A percentile compares a stretch with the other conserved stretches of the same genome.
Evolutionary conservation across 495 filamentous ascomycete genomes (phyloP).

Genomic region (Aspergillus bridgeri): DNA sequence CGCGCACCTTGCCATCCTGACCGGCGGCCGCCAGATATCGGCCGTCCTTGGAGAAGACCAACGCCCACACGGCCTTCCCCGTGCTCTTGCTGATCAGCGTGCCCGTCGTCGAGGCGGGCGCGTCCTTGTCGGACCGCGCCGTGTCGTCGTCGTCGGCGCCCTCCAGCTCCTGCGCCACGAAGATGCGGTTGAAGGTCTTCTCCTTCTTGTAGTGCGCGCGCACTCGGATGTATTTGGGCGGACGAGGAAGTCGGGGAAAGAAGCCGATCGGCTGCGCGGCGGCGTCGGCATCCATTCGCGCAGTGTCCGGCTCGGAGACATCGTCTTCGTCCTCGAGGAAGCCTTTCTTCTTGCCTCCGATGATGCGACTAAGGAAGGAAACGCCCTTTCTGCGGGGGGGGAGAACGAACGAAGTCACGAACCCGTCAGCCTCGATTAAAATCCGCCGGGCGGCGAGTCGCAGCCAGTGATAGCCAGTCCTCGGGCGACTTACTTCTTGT

Average conservation of each 20-base stretch:
- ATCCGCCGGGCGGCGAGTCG: background rate
- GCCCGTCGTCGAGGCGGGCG: slow-evolving; percentile 26
- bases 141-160: slow-evolving; percentile 20
- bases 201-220: slow-evolving; percentile 76
- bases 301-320: slow-evolving; percentile 67
- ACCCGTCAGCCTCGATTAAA: background rate
- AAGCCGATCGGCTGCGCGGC: slow-evolving; percentile 83
- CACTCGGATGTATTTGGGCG: slow-evolving; percentile 87
- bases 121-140: slow-evolving; percentile 24
- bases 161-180: slow-evolving; percentile 83
- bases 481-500: slow-evolving; percentile 61
- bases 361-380: slow-evolving; percentile 89
- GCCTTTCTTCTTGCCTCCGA: slow-evolving; percentile 69
- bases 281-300: slow-evolving; percentile 71
- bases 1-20: slow-evolving; percentile 77
- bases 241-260: slow-evolving; percentile 82
- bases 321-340: slow-evolving; percentile 58
- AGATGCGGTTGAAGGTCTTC: slow-evolving; percentile 79
- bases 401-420: slow-evolving; percentile 5
- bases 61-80: slow-evolving; percentile 75
- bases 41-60: slow-evolving; percentile 91
- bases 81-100: slow-evolving; percentile 34
- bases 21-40: slow-evolving; percentile 87
- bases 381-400: slow-evolving; percentile 64
- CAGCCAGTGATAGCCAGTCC: no score